A percentile compares a stretch with the other conserved stretches of the same genome.
Conservation (phyloP, 805 yeast genomes). For the Maudiozyma pseudohumilis region DNA sequence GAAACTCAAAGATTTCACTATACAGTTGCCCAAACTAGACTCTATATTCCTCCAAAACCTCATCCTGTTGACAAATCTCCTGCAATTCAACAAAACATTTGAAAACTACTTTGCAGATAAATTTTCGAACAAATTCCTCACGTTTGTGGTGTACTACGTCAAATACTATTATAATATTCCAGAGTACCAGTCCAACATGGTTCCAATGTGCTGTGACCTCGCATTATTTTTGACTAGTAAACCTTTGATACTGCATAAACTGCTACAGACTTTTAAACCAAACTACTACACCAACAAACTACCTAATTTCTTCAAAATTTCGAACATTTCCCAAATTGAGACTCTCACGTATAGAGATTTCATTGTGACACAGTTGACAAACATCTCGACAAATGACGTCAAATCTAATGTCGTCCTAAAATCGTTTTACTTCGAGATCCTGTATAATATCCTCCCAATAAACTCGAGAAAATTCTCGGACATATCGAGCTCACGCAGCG, state of each 20-base stretch:
- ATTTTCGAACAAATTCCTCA: constrained; percentile 43
- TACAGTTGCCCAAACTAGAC: constrained; percentile 29
- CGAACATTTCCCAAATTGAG: constrained; percentile 28
- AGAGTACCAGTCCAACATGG: constrained; percentile 25
- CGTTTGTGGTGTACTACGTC: constrained; percentile 49
- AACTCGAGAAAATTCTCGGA: constrained; percentile 11
- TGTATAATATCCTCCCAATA: constrained; percentile 51
- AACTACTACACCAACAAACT: constrained; percentile 37
- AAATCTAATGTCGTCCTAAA: constrained; percentile 25
- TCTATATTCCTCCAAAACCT: constrained; percentile 50
- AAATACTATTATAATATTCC: constrained; percentile 30
- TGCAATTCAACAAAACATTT: constrained; percentile 60
- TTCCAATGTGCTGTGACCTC: constrained; percentile 43
- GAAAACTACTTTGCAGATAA: constrained; percentile 36
- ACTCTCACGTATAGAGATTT: constrained; percentile 54
- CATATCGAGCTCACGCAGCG: constrained; percentile 1
- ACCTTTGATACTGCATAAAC: constrained; percentile 29
- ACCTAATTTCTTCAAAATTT: constrained; percentile 44
- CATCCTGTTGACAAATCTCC: constrained; percentile 63
- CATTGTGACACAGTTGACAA: constrained; percentile 42
- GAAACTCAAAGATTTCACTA: not conserved
- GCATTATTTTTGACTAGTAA: constrained; percentile 41
- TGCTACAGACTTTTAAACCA: constrained; percentile 38
- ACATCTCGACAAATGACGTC: constrained; percentile 32
- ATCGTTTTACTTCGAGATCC: constrained; percentile 45